Conservation (phyloP, 805 yeast genomes). For the Candida xiaguanensis region DNA sequence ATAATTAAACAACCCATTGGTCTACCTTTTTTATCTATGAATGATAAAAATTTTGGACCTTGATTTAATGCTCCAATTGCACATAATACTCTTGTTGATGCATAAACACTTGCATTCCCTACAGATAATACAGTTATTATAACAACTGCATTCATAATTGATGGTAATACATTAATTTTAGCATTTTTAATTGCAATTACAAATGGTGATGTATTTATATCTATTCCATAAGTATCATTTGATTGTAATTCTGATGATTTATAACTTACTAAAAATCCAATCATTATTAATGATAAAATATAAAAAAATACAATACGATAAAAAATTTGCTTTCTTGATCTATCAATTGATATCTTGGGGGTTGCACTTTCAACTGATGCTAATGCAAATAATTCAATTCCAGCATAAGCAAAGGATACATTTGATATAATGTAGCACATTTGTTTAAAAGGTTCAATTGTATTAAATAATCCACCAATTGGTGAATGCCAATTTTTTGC, state of each 20-base stretch:
- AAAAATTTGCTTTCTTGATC: slow-evolving; percentile 62
- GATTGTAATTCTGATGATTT: slow-evolving; percentile 14
- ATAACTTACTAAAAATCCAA: slow-evolving; percentile 52
- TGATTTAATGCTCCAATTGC: slow-evolving; percentile 29
- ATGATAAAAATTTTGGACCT: slow-evolving; percentile 25
- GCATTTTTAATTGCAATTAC: slow-evolving; percentile 34
- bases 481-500: slow-evolving; percentile 58
- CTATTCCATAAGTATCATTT: slow-evolving; percentile 15
- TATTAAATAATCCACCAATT: slow-evolving; percentile 44
- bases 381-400: slow-evolving; percentile 62
- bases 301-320: slow-evolving; percentile 63
- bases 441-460: slow-evolving; percentile 50
- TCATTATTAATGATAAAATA: slow-evolving; percentile 47
- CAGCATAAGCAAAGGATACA: slow-evolving; percentile 63
- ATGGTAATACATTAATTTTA: slow-evolving; percentile 27
- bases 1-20: slow-evolving; percentile 25
- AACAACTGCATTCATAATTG: slow-evolving; percentile 31
- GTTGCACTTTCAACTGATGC: slow-evolving; percentile 66
- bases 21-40: slow-evolving; percentile 28
- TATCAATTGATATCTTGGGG: slow-evolving; percentile 58
- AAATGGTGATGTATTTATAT: slow-evolving; percentile 33
- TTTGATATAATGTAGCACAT: slow-evolving; percentile 57
- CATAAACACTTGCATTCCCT: slow-evolving; percentile 35
- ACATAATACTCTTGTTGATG: slow-evolving; percentile 28
- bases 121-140: slow-evolving; percentile 30